These are phyloP conservation scores for Trametes cingulata DNA, from an alignment of 768 basidiomycete genomes.

Conservation along the genomic window DNA sequence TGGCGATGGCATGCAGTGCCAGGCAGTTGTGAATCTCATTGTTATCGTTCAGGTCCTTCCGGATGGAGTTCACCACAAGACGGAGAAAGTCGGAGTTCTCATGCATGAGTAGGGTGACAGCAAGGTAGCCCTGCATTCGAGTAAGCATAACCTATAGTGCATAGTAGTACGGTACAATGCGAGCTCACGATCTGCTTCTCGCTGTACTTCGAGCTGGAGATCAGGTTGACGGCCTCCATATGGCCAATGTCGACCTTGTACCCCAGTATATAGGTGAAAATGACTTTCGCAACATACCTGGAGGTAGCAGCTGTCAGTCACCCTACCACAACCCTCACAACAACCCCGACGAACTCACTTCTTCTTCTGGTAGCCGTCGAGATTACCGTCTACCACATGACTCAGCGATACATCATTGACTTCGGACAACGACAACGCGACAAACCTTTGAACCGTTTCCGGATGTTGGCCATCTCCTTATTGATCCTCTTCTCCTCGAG, in stretches of 20 bases:
- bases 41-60: conserved; percentile 94
- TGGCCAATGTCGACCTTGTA: conserved; percentile 99
- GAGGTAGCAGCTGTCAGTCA: not conserved
- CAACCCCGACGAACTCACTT: conserved; percentile 52
- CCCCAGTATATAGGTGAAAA: conserved; percentile 98
- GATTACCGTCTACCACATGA: conserved; percentile 65
- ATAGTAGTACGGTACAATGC: conserved; percentile 1
- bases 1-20: conserved; percentile 96
- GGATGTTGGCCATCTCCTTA: conserved; percentile 99
- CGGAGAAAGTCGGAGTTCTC: conserved; percentile 97
- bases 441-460: conserved; percentile 96
- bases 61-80: conserved; percentile 96
- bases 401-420: not conserved
- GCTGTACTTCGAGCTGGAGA: conserved; percentile 92
- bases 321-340: no score
- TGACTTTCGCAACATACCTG: conserved; percentile 97
- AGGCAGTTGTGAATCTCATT: conserved; percentile 96
- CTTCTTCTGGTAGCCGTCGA: conserved; percentile 92
- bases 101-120: conserved; percentile 96
- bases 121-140: conserved; percentile 85
- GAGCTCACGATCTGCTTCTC: conserved; percentile 95
- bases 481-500: conserved; percentile 98
- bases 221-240: conserved; percentile 99
- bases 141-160: not conserved
- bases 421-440: conserved; percentile 1